Conservation (phyloP, 148 eudicot species). For the Limonium bicolor region DNA sequence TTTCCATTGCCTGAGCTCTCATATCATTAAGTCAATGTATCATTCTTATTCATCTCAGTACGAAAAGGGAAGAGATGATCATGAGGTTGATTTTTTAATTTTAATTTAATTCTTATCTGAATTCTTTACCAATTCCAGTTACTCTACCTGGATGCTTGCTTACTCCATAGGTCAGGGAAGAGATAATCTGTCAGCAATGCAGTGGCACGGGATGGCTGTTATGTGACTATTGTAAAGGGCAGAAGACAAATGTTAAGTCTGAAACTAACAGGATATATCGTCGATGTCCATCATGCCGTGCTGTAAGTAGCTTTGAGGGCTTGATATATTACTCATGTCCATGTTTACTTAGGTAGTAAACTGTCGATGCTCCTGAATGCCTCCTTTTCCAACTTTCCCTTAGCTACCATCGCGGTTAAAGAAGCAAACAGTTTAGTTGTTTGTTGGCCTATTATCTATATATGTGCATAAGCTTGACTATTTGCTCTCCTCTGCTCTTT, state of each 20-base stretch:
- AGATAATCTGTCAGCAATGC: constrained; percentile 68
- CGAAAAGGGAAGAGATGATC: neutral
- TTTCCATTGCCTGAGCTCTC: neutral
- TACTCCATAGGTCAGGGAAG: constrained; percentile 23
- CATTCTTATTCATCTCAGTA: neutral
- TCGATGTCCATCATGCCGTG: constrained; percentile 85
- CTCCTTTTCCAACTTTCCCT: neutral
- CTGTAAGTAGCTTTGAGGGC: constrained; percentile 30
- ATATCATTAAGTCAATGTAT: neutral
- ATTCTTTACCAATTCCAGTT: neutral
- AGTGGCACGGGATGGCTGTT: constrained; percentile 68
- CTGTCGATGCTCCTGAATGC: neutral
- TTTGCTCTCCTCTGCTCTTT: neutral
- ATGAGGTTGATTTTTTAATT: neutral
- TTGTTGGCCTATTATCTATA: neutral
- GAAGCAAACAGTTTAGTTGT: neutral
- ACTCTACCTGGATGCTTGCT: neutral
- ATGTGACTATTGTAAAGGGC: constrained; percentile 85
- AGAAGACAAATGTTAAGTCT: constrained; percentile 70
- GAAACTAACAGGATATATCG: constrained; percentile 62
- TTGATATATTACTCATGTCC: neutral
- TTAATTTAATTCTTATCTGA: neutral
- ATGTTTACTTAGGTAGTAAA: too few species aligned
- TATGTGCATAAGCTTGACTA: neutral
- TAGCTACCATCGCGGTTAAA: neutral